A percentile compares a stretch with the other conserved stretches of the same genome.
phyloP scores from a whole-genome alignment of 306 rosid species.

The Amphicarpaea edgeworthii region DNA sequence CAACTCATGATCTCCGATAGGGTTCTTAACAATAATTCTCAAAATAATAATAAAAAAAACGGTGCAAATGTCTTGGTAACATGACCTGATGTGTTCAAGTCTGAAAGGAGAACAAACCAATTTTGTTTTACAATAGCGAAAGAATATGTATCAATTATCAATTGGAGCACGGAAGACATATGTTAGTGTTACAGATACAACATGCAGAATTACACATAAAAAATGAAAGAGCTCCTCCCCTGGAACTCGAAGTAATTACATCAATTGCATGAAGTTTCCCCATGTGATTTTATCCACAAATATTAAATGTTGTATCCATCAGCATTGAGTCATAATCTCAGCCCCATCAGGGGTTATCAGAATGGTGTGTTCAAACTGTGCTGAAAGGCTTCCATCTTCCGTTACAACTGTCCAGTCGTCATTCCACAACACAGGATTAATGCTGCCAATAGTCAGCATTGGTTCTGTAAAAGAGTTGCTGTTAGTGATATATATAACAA shows the following conservation, averaged over 20 bases:
- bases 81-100: too few species aligned
- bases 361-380: slow-evolving; percentile 95
- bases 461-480: slow-evolving; percentile 64
- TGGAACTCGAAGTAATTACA: slow-evolving; percentile 46
- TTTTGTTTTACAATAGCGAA: neutral
- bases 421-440: slow-evolving; percentile 85
- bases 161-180: slow-evolving; percentile 5
- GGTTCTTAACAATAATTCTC: too few species aligned
- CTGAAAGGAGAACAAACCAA: too few species aligned
- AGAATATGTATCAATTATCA: slow-evolving; percentile 25
- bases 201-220: slow-evolving; percentile 7
- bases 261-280: slow-evolving; percentile 31
- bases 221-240: slow-evolving; percentile 39
- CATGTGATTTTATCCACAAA: slow-evolving; percentile 6
- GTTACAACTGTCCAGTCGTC: slow-evolving; percentile 96
- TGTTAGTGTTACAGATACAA: slow-evolving; percentile 32
- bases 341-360: slow-evolving; percentile 81
- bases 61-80: too few species aligned
- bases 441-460: slow-evolving; percentile 91
- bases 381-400: slow-evolving; percentile 88
- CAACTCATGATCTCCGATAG: too few species aligned
- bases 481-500: neutral
- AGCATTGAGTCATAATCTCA: slow-evolving; percentile 83
- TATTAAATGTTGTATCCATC: slow-evolving; percentile 43
- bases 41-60: too few species aligned